Evolutionary conservation across 306 rosid species (phyloP).

Genomic region (Fragaria ananassa): DNA sequence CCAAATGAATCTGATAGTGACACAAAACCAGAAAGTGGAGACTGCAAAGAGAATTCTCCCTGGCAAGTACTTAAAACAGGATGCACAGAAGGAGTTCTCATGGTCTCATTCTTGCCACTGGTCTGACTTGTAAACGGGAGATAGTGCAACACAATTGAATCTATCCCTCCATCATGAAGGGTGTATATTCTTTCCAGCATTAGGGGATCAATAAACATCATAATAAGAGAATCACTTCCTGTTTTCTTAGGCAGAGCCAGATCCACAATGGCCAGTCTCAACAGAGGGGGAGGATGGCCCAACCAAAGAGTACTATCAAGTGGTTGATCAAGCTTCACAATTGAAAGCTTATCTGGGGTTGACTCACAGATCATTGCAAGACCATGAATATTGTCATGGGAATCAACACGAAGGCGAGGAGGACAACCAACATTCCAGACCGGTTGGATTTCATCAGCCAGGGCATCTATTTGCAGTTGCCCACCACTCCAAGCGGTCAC

Average conservation of each 20-base stretch:
- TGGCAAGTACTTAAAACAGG: conserved; percentile 87
- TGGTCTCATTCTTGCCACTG: conserved; percentile 61
- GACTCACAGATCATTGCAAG: conserved; percentile 96
- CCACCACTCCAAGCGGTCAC: conserved; percentile 98
- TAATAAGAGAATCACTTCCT: conserved; percentile 52
- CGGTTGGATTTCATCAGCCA: conserved; percentile 96
- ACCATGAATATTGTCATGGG: conserved; percentile 61
- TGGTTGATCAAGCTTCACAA: conserved; percentile 48
- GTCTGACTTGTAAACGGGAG: conserved; percentile 90
- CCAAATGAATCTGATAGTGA: conserved; percentile 95
- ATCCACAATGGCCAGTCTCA: conserved; percentile 88
- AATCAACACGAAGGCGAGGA: conserved; percentile 78
- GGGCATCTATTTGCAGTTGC: conserved; percentile 84
- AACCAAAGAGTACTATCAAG: conserved; percentile 73
- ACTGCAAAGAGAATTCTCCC: conserved; percentile 54
- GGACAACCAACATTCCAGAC: conserved; percentile 74
- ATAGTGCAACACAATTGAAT: conserved; percentile 89
- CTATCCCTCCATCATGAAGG: conserved; percentile 89
- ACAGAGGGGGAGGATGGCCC: conserved; percentile 75
- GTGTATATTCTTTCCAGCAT: conserved; percentile 80
- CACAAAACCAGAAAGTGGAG: conserved; percentile 70
- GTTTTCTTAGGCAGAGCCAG: conserved; percentile 70
- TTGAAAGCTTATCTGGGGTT: conserved; percentile 28
- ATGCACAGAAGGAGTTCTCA: conserved; percentile 88
- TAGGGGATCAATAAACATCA: conserved; percentile 70